phyloP scores from a whole-genome alignment of 2,329 filamentous ascomycete genomes.

The Aspergillus quadricinctus region DNA sequence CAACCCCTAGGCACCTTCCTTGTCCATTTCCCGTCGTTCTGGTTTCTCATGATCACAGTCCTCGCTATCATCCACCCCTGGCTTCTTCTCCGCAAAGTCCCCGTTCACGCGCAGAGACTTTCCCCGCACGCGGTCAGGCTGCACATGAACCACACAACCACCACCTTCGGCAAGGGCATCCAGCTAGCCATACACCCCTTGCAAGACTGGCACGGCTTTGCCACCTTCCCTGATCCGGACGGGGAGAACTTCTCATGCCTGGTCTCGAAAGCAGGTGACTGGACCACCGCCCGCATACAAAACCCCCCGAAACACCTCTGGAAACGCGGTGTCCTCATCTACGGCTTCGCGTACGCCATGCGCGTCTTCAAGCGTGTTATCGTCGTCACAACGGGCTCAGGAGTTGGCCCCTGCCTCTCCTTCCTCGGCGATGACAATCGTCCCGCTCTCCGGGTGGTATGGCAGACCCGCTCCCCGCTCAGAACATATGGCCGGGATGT shows the following conservation, averaged over 20 bases:
- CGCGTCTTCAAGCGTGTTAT: slow-evolving; percentile 62
- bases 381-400: slow-evolving; percentile 67
- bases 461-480: slow-evolving; percentile 61
- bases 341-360: slow-evolving; percentile 64
- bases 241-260: slow-evolving; percentile 62
- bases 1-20: slow-evolving; percentile 38
- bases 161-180: slow-evolving; percentile 53
- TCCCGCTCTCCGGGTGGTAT: slow-evolving; percentile 56
- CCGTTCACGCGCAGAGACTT: slow-evolving; percentile 61
- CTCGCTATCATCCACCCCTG: slow-evolving; percentile 66
- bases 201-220: slow-evolving; percentile 71
- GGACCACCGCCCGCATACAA: slow-evolving; percentile 62
- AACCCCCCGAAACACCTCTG: slow-evolving; percentile 60
- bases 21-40: slow-evolving; percentile 54
- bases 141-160: slow-evolving; percentile 61
- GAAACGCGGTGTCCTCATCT: slow-evolving; percentile 64
- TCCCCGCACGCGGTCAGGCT: slow-evolving; percentile 70
- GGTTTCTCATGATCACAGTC: slow-evolving; percentile 64
- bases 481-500: slow-evolving; percentile 60
- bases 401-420: slow-evolving; percentile 65
- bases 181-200: slow-evolving; percentile 61
- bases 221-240: slow-evolving; percentile 61
- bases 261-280: slow-evolving; percentile 70
- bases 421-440: slow-evolving; percentile 50
- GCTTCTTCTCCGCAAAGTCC: slow-evolving; percentile 64